Percentiles rank a stretch among this genome's conserved stretches.
phyloP scores from a whole-genome alignment of 2,329 filamentous ascomycete species.

The Pseudocercospora pini-densiflorae region DNA sequence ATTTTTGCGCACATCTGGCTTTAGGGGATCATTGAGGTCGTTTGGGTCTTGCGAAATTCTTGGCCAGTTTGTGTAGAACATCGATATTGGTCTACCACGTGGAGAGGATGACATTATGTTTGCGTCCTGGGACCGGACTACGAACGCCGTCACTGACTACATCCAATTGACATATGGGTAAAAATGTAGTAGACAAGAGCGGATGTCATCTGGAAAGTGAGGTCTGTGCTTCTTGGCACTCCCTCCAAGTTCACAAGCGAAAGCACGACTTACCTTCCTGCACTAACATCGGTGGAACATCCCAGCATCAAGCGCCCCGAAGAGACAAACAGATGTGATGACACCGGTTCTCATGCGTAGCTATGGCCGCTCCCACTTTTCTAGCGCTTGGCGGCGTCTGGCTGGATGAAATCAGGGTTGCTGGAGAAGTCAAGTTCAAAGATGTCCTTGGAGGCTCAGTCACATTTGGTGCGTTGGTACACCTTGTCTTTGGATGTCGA shows the following conservation, averaged over 20 bases:
- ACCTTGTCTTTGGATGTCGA: not conserved
- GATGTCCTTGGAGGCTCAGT: constrained; percentile 35
- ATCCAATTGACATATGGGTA: too few relatives aligned
- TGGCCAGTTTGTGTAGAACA: not conserved
- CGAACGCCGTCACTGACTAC: too few relatives aligned
- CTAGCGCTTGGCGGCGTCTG: constrained; percentile 34
- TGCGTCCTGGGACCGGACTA: too few relatives aligned
- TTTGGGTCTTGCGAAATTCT: not conserved
- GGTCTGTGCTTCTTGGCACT: too few relatives aligned
- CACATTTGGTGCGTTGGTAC: constrained; percentile 23
- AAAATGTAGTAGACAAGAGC: too few relatives aligned
- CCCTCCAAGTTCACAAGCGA: too few relatives aligned
- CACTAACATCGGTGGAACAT: not conserved
- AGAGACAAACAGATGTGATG: not conserved
- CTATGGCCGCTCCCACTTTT: constrained; percentile 3
- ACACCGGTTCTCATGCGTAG: not conserved
- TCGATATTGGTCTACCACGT: not conserved
- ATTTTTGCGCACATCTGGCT: not conserved
- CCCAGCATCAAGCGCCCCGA: not conserved
- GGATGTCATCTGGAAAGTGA: too few relatives aligned
- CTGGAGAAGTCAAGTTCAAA: constrained; percentile 16
- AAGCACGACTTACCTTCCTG: not conserved
- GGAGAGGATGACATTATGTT: too few relatives aligned
- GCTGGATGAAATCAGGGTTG: constrained; percentile 36
- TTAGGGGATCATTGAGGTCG: not conserved